These are phyloP conservation scores for Hemileccinum rubropunctum DNA, from an alignment of 768 basidiomycete genomes.

Conservation along the genomic window DNA sequence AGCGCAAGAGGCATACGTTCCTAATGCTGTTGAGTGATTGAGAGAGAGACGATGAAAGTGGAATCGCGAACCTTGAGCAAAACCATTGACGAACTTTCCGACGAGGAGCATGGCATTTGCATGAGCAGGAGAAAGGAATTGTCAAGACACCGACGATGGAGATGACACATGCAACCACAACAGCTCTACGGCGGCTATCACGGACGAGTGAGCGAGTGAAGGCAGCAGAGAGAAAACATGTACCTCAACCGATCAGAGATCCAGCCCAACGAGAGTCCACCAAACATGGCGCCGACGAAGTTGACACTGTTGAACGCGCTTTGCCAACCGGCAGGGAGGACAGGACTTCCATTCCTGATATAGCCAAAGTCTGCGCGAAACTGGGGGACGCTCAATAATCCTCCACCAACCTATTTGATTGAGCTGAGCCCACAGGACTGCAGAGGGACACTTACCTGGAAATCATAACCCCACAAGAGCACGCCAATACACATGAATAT, in stretches of 20 bases:
- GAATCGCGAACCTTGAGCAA: constrained; percentile 19
- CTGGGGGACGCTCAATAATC: constrained; percentile 20
- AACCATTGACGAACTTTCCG: constrained; percentile 26
- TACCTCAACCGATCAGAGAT: constrained; percentile 21
- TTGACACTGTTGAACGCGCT: constrained; percentile 26
- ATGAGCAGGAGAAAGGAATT: constrained; percentile 24
- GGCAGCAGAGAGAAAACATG: no score
- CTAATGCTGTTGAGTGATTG: constrained; percentile 2
- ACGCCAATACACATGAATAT: constrained; percentile 22
- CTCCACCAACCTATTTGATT: constrained; percentile 15
- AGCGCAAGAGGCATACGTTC: constrained; percentile 25
- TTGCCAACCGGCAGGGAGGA: constrained; percentile 28
- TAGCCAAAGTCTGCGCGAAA: constrained; percentile 13
- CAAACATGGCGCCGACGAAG: constrained; percentile 24
- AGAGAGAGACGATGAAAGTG: background rate
- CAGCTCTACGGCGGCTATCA: constrained; percentile 23
- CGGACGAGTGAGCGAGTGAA: background rate
- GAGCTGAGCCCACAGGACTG: background rate
- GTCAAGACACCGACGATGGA: constrained; percentile 24
- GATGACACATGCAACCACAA: constrained; percentile 18
- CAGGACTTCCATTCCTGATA: no score
- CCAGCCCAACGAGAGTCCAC: constrained; percentile 25
- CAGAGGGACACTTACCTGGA: constrained; percentile 13
- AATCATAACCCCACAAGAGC: constrained; percentile 25
- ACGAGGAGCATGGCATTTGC: constrained; percentile 23